Base-by-base conservation (phyloP, 768 basidiomycete species). In the Lactarius akahatsu region DNA sequence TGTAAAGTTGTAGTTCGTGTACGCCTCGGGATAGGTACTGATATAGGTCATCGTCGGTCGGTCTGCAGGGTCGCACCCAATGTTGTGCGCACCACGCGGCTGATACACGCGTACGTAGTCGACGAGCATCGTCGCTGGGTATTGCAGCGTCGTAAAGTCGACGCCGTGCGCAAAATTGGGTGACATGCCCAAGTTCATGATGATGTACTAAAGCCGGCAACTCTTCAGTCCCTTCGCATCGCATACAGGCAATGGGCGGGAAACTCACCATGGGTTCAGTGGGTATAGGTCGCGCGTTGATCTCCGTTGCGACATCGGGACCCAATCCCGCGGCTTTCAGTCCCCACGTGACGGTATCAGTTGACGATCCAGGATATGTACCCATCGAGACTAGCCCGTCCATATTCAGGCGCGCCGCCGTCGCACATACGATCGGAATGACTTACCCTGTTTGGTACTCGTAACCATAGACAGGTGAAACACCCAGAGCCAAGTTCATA, bases 71-170 rank as follows among this genome's bases (percentile, higher is more conserved):
- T 91, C 88, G 73, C 95, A 98, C 18, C 95, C 94, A 60, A 93
- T 81, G 74, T 94, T 96, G 64, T 85, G 80, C 36, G 81, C 74
- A 68, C 85, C 76, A 72, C 82, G 79, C 3, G 85, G 85, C 74
- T 97, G 96, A 76, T 97, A 98, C 9, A 98, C 91, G 28, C 96
- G 86, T 62, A 98, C 86, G 78, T 89, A 97, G 74, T 97, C 93
- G 50, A 96, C 80, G 57, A 78, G 80, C 91, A 97, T 88, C 74
- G 79, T 74, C 64, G 77, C 73, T 9, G 94, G 94, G 78, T 92
- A 94, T 20, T 77, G 78, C 26, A 96, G 78, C 65, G 89, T 80
- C 20, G 82, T 76, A 59, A 92, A 80, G 77, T 97, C 89, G 59
- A 95, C 86, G 4, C 76, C 57, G 43, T 66, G 70, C 13, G 87